Percentiles rank a stretch among this genome's conserved stretches.
Conservation (phyloP, 371 early-diverging fungal species). For the Batkoa obscura region DNA sequence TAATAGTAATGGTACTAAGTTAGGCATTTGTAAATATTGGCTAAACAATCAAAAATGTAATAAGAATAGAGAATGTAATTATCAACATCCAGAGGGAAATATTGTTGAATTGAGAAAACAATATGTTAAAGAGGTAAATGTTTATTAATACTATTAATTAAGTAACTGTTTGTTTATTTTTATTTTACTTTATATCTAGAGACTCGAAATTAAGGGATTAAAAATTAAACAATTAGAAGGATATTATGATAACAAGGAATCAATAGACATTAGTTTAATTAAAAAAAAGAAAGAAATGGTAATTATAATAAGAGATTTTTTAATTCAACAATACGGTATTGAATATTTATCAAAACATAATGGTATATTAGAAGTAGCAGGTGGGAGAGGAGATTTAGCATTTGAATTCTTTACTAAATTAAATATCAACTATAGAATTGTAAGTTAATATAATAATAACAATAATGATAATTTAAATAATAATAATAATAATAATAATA, state of each 20-base stretch:
- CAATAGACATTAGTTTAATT: neutral
- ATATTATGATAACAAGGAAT: neutral
- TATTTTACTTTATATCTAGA: neutral
- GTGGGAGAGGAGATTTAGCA: conserved; percentile 33
- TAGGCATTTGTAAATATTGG: neutral
- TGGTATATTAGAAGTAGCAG: conserved; percentile 29
- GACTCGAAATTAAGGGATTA: neutral
- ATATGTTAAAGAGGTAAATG: neutral
- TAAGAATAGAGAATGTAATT: neutral
- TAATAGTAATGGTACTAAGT: too few species aligned
- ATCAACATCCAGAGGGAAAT: neutral
- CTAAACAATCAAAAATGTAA: neutral
- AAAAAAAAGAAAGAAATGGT: neutral
- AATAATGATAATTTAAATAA: too few species aligned
- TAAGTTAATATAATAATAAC: too few species aligned
- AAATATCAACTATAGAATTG: conserved; percentile 6
- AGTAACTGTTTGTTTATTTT: neutral
- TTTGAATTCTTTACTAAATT: conserved; percentile 25
- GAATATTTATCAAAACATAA: conserved; percentile 10
- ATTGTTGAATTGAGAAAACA: neutral
- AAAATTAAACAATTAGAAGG: neutral
- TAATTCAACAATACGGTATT: conserved; percentile 18
- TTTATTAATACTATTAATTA: neutral
- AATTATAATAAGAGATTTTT: conserved; percentile 5
- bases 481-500: too few species aligned